phyloP scores from a whole-genome alignment of 257 asterid genomes.

The Echium plantagineum region DNA sequence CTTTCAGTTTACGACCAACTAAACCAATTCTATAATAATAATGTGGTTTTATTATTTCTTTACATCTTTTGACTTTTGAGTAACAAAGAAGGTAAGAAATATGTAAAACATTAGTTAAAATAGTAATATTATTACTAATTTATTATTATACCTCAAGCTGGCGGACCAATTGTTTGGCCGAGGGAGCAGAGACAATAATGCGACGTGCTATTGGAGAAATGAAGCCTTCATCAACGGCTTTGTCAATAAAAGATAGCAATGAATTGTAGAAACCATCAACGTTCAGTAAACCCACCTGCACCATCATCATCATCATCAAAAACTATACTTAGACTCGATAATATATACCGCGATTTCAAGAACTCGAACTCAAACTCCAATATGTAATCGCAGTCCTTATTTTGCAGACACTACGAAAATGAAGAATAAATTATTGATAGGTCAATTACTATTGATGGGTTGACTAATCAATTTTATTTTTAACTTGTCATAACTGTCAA shows the following conservation, averaged over 20 bases:
- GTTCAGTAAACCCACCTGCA: conserved; percentile 87
- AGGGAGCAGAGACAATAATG: conserved; percentile 87
- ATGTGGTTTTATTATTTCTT: background rate
- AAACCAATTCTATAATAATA: background rate
- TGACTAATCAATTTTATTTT: background rate
- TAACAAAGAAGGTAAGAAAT: background rate
- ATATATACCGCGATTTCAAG: too few species aligned
- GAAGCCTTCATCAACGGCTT: conserved; percentile 98
- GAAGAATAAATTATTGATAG: background rate
- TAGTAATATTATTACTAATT: too few species aligned
- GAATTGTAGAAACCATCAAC: conserved; percentile 93
- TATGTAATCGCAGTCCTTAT: too few species aligned
- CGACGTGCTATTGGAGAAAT: conserved; percentile 81
- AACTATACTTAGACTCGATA: background rate
- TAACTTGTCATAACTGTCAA: conserved; percentile 4
- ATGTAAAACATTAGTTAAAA: background rate
- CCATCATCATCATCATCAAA: background rate
- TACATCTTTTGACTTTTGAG: too few species aligned
- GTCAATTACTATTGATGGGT: background rate
- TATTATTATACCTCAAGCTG: conserved; percentile 58
- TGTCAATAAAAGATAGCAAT: conserved; percentile 44
- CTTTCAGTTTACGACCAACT: background rate
- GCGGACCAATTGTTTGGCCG: conserved; percentile 57
- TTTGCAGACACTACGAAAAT: too few species aligned
- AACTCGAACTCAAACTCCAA: too few species aligned